These are phyloP conservation scores for Mucor lusitanicus DNA, from an alignment of 371 early-diverging fungal genomes.

Conservation along the genomic window DNA sequence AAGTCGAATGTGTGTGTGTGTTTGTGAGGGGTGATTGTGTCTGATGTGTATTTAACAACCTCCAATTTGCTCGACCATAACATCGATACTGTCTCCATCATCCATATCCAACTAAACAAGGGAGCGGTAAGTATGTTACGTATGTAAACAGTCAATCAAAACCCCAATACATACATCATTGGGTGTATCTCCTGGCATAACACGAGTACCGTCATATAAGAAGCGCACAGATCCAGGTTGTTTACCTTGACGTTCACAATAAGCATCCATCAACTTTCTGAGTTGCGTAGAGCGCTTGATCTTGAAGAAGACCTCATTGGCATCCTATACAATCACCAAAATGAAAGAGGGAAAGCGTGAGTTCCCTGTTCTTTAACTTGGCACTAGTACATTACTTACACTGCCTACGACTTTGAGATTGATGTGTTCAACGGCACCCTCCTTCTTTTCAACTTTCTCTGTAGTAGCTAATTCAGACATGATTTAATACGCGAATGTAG, in stretches of 20 bases:
- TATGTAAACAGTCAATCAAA: neutral
- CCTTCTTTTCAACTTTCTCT: constrained; percentile 57
- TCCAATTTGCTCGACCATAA: constrained; percentile 91
- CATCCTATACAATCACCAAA: constrained; percentile 14
- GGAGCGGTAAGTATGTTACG: neutral
- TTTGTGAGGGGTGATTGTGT: neutral
- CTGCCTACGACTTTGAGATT: constrained; percentile 87
- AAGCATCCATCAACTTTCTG: constrained; percentile 91
- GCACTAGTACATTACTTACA: constrained; percentile 51
- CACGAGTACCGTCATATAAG: constrained; percentile 86
- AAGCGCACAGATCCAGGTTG: constrained; percentile 78
- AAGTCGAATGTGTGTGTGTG: neutral
- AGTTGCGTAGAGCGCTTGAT: constrained; percentile 90
- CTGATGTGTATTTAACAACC: constrained; percentile 42
- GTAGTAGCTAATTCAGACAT: constrained; percentile 36
- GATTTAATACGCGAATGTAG: neutral
- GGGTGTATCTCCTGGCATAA: constrained; percentile 77
- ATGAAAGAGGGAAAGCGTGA: neutral
- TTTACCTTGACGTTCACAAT: constrained; percentile 83
- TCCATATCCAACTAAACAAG: constrained; percentile 86
- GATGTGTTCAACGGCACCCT: constrained; percentile 69
- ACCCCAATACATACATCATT: constrained; percentile 61
- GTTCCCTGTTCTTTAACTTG: neutral
- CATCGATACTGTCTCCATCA: constrained; percentile 93
- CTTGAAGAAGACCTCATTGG: constrained; percentile 87